Percentiles rank a stretch among this genome's conserved stretches.
Evolutionary conservation across 2,329 filamentous ascomycete species (phyloP).

Genomic region (Aureobasidium pullulans): DNA sequence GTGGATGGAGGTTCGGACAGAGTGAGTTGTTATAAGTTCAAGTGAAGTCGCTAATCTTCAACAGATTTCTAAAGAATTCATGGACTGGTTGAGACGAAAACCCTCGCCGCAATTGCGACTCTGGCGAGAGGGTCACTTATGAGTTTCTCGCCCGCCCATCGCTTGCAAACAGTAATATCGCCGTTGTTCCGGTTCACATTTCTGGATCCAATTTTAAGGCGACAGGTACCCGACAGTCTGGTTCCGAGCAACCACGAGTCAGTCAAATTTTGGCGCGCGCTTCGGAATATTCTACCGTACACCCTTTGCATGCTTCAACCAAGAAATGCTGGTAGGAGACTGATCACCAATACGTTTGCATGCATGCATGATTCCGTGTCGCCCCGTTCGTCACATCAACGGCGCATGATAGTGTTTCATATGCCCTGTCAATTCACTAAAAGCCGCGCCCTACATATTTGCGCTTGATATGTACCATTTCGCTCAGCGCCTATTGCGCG

Average conservation of each 20-base stretch:
- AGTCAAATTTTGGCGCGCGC: background rate
- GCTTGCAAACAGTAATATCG: background rate
- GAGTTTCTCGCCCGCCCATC: background rate
- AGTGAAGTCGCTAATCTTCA: no score
- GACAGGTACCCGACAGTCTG: background rate
- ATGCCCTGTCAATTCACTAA: background rate
- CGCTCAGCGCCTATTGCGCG: background rate
- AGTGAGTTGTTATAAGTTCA: no score
- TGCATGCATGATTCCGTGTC: background rate
- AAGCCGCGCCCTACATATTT: background rate
- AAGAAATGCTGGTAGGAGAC: background rate
- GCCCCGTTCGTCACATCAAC: background rate
- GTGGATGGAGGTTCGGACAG: no score
- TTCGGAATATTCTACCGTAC: background rate
- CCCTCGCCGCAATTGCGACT: no score
- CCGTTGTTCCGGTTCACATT: background rate
- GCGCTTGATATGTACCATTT: background rate
- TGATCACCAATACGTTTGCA: background rate
- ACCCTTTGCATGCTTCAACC: background rate
- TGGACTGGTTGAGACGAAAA: no score
- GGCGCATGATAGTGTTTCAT: background rate
- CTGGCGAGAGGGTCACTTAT: no score
- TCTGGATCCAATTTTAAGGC: background rate
- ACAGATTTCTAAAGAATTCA: no score
- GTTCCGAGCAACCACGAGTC: background rate